Conservation (phyloP, 177 flowering plant species). For the Tripterygium wilfordii region DNA sequence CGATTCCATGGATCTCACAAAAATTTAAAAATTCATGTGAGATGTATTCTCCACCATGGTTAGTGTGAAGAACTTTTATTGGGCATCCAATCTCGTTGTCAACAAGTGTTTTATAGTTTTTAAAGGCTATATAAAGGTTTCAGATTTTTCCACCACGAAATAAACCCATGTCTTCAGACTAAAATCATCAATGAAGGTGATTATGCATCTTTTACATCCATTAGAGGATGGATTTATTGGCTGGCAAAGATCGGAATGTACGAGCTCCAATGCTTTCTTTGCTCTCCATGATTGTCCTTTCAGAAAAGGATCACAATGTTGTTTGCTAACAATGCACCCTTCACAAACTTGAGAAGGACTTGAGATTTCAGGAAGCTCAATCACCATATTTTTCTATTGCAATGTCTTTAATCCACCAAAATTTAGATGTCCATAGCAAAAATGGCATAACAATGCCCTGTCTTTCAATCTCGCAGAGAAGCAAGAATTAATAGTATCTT, state of each 20-base stretch:
- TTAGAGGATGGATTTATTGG: slow-evolving; percentile 1
- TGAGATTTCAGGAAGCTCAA: slow-evolving; percentile 4
- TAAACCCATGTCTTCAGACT: slow-evolving; percentile 1
- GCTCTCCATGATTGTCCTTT: neutral
- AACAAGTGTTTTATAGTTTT: no score
- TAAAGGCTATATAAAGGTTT: no score
- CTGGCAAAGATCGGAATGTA: neutral
- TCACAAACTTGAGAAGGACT: neutral
- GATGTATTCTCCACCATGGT: no score
- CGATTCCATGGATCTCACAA: no score
- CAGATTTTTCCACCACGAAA: slow-evolving; percentile 2
- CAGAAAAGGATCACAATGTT: neutral
- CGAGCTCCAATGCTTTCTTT: neutral
- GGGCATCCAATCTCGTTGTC: no score
- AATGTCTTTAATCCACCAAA: slow-evolving; percentile 3
- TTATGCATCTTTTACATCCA: neutral
- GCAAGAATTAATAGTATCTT: neutral
- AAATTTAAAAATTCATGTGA: no score
- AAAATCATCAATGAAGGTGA: neutral
- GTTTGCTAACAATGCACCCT: neutral
- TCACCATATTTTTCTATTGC: slow-evolving; percentile 12
- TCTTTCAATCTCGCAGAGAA: neutral
- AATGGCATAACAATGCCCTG: neutral
- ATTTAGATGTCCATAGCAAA: neutral
- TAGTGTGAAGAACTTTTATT: no score